phyloP scores from a whole-genome alignment of 768 basidiomycete genomes.

The Lentinula boryana region DNA sequence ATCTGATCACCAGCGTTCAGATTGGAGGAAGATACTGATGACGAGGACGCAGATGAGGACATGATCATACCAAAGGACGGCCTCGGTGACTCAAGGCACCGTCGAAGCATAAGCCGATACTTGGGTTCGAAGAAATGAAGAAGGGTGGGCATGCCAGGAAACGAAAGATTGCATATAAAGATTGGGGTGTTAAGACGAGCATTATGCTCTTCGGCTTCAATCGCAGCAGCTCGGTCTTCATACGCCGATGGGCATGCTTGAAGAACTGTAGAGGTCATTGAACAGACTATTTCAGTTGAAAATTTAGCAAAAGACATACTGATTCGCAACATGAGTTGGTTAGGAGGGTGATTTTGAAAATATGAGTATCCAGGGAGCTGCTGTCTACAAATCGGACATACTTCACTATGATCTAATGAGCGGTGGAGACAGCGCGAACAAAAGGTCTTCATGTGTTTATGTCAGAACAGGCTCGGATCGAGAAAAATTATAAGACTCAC shows the following conservation, averaged over 20 bases:
- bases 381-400: slow-evolving; percentile 85
- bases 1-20: slow-evolving; percentile 25
- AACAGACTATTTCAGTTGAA: slow-evolving; percentile 8
- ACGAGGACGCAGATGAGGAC: slow-evolving; percentile 41
- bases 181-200: slow-evolving; percentile 83
- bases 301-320: slow-evolving; percentile 34
- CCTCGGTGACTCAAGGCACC: slow-evolving; percentile 73
- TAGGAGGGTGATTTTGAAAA: slow-evolving; percentile 76
- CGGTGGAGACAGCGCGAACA: slow-evolving; percentile 87
- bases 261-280: slow-evolving; percentile 40
- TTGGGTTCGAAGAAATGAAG: slow-evolving; percentile 94
- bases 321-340: slow-evolving; percentile 65
- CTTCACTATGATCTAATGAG: slow-evolving; percentile 75
- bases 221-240: slow-evolving; percentile 51
- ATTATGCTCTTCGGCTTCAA: slow-evolving; percentile 73
- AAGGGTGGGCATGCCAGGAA: slow-evolving; percentile 85
- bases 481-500: slow-evolving; percentile 36
- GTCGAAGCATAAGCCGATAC: slow-evolving; percentile 92
- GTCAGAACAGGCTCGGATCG: slow-evolving; percentile 7
- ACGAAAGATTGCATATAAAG: slow-evolving; percentile 84
- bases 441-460: slow-evolving; percentile 58
- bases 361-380: slow-evolving; percentile 69
- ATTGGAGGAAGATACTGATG: slow-evolving; percentile 12
- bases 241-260: slow-evolving; percentile 62
- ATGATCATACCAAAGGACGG: slow-evolving; percentile 95